Evolutionary conservation across 2,329 filamentous ascomycete species (phyloP).

Genomic region (Drechslera avenae): DNA sequence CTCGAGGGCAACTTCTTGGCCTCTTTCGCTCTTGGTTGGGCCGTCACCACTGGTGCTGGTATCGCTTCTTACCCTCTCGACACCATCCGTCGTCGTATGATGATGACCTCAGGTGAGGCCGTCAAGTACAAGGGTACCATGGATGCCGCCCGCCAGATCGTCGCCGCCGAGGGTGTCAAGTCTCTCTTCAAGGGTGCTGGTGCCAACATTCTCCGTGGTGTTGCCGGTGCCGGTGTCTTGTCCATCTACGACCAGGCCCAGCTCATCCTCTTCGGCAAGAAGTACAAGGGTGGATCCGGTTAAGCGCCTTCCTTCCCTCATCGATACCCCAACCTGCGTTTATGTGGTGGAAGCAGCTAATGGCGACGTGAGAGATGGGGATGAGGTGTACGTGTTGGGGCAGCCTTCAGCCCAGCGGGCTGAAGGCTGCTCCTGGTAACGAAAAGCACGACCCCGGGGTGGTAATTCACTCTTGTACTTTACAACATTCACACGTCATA

Average conservation of each 20-base stretch:
- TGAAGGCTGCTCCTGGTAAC: conserved; percentile 52
- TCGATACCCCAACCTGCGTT: conserved; percentile 45
- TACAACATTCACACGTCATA: conserved; percentile 48
- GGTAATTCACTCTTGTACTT: conserved; percentile 51
- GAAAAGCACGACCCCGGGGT: conserved; percentile 48
- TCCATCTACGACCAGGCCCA: conserved; percentile 99
- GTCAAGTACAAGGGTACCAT: conserved; percentile 99
- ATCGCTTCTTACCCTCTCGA: conserved; percentile 99
- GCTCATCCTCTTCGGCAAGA: conserved; percentile 99
- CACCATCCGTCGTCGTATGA: conserved; percentile 99
- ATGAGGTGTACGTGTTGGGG: conserved; percentile 42
- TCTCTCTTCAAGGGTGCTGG: conserved; percentile 99
- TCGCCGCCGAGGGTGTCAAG: conserved; percentile 92
- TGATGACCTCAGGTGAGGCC: conserved; percentile 97
- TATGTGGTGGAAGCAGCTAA: conserved; percentile 45
- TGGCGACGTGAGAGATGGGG: conserved; percentile 36
- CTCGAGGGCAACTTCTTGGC: conserved; percentile 99
- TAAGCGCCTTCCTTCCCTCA: conserved; percentile 45
- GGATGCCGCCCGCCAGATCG: conserved; percentile 94
- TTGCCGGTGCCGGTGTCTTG: conserved; percentile 99
- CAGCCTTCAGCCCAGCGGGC: conserved; percentile 44
- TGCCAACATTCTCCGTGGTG: conserved; percentile 99
- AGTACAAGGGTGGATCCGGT: conserved; percentile 75
- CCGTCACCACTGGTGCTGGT: conserved; percentile 99
- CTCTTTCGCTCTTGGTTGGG: conserved; percentile 98